Evolutionary conservation across 139 green algal genomes (phyloP).

Genomic region (Tetraselmis chui): DNA sequence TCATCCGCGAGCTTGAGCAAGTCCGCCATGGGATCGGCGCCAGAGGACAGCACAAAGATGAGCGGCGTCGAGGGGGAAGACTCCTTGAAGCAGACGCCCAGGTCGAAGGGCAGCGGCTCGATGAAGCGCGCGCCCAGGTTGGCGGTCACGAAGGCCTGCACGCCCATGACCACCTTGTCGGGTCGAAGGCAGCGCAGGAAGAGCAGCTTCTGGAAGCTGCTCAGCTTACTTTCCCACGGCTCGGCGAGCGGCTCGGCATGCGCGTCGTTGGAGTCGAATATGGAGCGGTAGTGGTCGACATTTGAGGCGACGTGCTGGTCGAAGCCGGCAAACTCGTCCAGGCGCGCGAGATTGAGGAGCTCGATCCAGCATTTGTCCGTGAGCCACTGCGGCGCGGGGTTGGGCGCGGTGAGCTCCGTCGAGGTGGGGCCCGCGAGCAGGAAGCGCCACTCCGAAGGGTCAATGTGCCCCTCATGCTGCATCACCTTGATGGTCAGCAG

Average conservation of each 20-base stretch:
- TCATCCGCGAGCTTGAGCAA: constrained; percentile 78
- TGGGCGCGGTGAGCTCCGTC: constrained; percentile 32
- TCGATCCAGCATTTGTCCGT: constrained; percentile 75
- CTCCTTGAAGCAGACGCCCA: constrained; percentile 59
- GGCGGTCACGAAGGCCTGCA: constrained; percentile 53
- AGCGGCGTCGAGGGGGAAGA: constrained; percentile 46
- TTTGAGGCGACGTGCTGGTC: constrained; percentile 37
- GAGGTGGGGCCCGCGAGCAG: constrained; percentile 39
- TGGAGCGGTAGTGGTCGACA: constrained; percentile 45
- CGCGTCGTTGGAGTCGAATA: constrained; percentile 72
- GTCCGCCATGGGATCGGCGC: constrained; percentile 77
- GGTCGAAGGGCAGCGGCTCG: constrained; percentile 73
- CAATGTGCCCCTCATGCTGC: constrained; percentile 41
- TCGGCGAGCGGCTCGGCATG: constrained; percentile 48
- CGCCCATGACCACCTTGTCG: constrained; percentile 60
- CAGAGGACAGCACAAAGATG: constrained; percentile 73
- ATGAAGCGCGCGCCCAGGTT: constrained; percentile 61
- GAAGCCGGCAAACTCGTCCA: constrained; percentile 52
- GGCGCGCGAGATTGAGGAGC: constrained; percentile 52
- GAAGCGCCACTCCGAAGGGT: constrained; percentile 56
- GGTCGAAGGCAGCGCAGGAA: constrained; percentile 61
- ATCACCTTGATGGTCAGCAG: constrained; percentile 58
- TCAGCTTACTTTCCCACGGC: constrained; percentile 43
- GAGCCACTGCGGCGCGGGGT: constrained; percentile 63
- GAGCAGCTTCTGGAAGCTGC: constrained; percentile 55